A percentile compares a stretch with the other conserved stretches of the same genome.
phyloP scores from a whole-genome alignment of 208 protist genomes.

The Trypanosoma lewisi region DNA sequence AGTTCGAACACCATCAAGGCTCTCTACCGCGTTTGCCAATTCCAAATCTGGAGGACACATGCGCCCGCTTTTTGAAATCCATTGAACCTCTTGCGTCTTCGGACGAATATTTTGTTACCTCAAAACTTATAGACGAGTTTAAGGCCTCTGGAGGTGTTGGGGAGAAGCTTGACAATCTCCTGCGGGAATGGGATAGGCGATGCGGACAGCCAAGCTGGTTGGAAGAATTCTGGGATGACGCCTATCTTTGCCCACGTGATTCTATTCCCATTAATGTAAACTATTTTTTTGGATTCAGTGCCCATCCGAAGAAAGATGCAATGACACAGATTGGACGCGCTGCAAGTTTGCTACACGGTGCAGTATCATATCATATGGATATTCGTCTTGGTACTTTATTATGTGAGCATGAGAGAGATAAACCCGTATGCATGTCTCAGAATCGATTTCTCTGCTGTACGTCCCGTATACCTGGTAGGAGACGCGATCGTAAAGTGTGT shows the following conservation, averaged over 20 bases:
- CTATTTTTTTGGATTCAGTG: conserved; percentile 47
- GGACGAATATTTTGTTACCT: conserved; percentile 26
- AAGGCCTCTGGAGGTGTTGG: conserved; percentile 19
- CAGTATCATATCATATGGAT: conserved; percentile 21
- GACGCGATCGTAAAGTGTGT: conserved; percentile 34
- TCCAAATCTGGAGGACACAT: conserved; percentile 28
- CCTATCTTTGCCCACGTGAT: conserved; percentile 35
- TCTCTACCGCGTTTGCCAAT: conserved; percentile 28
- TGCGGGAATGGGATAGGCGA: conserved; percentile 20
- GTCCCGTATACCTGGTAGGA: conserved; percentile 29
- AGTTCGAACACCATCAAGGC: conserved; percentile 19
- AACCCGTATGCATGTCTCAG: conserved; percentile 45
- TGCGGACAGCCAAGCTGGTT: conserved; percentile 28
- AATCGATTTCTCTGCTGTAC: conserved; percentile 36
- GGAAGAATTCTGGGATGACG: conserved; percentile 41
- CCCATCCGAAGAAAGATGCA: conserved; percentile 18
- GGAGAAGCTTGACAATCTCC: conserved; percentile 22
- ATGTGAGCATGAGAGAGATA: conserved; percentile 31
- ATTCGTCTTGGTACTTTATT: conserved; percentile 19
- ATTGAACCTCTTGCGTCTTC: conserved; percentile 24
- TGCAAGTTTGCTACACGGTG: conserved; percentile 34
- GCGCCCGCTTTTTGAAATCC: conserved; percentile 29
- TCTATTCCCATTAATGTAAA: conserved; percentile 54
- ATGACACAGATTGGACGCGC: conserved; percentile 36
- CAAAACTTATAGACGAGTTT: conserved; percentile 26